Conservation (phyloP, 1,284 basidiomycete species). For the Neonothopanus nambi region DNA sequence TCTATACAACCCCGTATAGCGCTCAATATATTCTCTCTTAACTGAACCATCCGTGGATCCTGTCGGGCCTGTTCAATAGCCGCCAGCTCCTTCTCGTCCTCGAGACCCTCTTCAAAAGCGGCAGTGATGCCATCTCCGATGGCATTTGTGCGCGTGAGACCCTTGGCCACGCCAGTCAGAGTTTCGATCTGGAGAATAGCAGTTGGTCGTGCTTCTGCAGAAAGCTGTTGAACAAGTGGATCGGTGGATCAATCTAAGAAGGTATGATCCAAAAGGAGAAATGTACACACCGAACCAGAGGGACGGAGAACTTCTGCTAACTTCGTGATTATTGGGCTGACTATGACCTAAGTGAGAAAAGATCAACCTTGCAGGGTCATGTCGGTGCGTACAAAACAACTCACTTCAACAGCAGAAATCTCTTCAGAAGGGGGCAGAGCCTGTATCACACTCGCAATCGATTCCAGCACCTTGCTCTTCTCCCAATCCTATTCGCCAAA, state of each 20-base stretch:
- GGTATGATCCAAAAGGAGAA: neutral
- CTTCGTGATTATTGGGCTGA: conserved; percentile 73
- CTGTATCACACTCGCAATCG: conserved; percentile 88
- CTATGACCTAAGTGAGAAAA: conserved; percentile 57
- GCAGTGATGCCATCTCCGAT: conserved; percentile 60
- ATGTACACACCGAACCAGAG: conserved; percentile 45
- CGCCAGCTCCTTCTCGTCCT: conserved; percentile 47
- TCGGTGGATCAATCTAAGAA: conserved; percentile 3
- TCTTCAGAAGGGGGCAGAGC: conserved; percentile 77
- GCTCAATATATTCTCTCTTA: conserved; percentile 65
- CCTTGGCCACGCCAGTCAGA: conserved; percentile 80
- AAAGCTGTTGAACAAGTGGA: conserved; percentile 45
- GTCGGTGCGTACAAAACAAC: conserved; percentile 16
- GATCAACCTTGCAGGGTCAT: neutral
- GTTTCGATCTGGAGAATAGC: conserved; percentile 75
- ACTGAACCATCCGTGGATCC: conserved; percentile 60
- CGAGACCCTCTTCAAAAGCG: conserved; percentile 55
- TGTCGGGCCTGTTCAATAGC: conserved; percentile 61
- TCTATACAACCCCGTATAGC: conserved; percentile 64
- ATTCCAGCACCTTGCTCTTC: conserved; percentile 86
- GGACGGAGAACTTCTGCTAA: conserved; percentile 62
- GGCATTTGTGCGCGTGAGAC: conserved; percentile 67
- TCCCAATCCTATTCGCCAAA: conserved; percentile 66
- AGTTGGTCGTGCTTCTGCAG: conserved; percentile 62
- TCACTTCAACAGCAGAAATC: conserved; percentile 76